phyloP scores from a whole-genome alignment of 306 rosid species.

The Citrullus amarus region DNA sequence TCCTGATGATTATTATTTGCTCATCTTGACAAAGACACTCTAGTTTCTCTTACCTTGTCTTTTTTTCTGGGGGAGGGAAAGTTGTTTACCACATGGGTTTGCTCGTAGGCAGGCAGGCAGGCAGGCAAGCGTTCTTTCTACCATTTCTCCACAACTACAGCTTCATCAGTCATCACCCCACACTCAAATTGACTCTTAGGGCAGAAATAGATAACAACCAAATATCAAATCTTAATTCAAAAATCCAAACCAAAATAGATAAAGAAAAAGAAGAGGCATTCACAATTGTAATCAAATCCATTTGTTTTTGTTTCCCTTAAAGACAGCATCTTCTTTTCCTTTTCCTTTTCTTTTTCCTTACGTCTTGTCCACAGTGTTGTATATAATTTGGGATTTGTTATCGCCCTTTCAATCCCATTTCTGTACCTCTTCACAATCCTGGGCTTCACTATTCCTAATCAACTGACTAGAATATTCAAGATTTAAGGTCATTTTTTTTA shows the following conservation, averaged over 20 bases:
- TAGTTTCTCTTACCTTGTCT: slow-evolving; percentile 3
- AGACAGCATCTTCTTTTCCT: background rate
- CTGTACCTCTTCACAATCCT: background rate
- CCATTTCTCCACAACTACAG: background rate
- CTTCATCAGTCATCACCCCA: background rate
- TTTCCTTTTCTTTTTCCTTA: background rate
- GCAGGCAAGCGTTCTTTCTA: background rate
- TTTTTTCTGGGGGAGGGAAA: slow-evolving; percentile 10
- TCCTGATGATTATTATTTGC: slow-evolving; percentile 45
- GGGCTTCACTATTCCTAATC: background rate
- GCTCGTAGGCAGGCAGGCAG: background rate
- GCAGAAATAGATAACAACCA: slow-evolving; percentile 1
- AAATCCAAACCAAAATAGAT: background rate
- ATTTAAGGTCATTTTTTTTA: background rate
- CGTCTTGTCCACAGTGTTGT: background rate
- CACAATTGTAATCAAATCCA: background rate
- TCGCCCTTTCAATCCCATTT: background rate
- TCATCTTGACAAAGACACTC: background rate
- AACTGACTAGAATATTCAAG: background rate
- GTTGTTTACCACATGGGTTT: slow-evolving; percentile 8
- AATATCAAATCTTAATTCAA: background rate
- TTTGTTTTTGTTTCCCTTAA: background rate
- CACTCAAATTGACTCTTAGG: slow-evolving; percentile 4
- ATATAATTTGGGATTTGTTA: background rate
- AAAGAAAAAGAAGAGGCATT: background rate